These are phyloP conservation scores for Parafenestella ontariensis DNA, from an alignment of 2,329 filamentous ascomycete genomes.

Conservation along the genomic window DNA sequence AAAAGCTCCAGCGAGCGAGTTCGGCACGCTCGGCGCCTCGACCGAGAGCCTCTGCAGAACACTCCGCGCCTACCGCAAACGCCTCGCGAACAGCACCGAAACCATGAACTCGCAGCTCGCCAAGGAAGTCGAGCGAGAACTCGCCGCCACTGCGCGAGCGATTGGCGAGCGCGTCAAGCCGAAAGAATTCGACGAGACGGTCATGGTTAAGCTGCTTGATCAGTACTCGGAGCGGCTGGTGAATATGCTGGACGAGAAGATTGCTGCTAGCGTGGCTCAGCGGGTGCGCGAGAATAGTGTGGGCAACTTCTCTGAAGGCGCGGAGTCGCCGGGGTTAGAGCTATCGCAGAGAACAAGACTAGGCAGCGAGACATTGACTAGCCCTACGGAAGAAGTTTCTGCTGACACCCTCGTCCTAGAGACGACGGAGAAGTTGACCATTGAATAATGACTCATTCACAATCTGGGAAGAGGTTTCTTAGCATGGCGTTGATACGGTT, in stretches of 20 bases:
- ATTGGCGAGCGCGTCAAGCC: slow-evolving; percentile 53
- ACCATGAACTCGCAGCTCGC: slow-evolving; percentile 54
- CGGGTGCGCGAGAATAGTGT: slow-evolving; percentile 46
- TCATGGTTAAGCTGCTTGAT: slow-evolving; percentile 67
- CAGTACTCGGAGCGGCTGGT: slow-evolving; percentile 78
- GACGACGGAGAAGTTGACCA: slow-evolving; percentile 15
- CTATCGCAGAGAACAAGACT: slow-evolving; percentile 10
- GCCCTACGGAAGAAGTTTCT: slow-evolving; percentile 3
- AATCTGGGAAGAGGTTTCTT: not conserved
- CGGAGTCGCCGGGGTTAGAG: slow-evolving; percentile 17
- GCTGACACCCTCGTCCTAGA: slow-evolving; percentile 10
- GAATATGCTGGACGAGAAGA: slow-evolving; percentile 74
- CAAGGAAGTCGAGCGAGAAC: slow-evolving; percentile 64
- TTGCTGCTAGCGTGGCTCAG: slow-evolving; percentile 54
- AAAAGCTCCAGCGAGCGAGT: slow-evolving; percentile 49
- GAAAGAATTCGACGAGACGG: slow-evolving; percentile 51
- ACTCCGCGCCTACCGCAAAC: slow-evolving; percentile 65
- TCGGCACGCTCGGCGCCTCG: slow-evolving; percentile 43
- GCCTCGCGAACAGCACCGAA: slow-evolving; percentile 59
- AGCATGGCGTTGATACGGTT: not conserved
- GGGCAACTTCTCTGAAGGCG: slow-evolving; percentile 26
- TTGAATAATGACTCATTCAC: slow-evolving; percentile 2
- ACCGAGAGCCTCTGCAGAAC: slow-evolving; percentile 66
- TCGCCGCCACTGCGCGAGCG: slow-evolving; percentile 56
- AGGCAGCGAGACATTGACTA: slow-evolving; percentile 6